Percentiles rank a stretch among this genome's conserved stretches.
Evolutionary conservation across 192 early-diverging fungal species (phyloP).

Genomic region (Phycomyces nitens): DNA sequence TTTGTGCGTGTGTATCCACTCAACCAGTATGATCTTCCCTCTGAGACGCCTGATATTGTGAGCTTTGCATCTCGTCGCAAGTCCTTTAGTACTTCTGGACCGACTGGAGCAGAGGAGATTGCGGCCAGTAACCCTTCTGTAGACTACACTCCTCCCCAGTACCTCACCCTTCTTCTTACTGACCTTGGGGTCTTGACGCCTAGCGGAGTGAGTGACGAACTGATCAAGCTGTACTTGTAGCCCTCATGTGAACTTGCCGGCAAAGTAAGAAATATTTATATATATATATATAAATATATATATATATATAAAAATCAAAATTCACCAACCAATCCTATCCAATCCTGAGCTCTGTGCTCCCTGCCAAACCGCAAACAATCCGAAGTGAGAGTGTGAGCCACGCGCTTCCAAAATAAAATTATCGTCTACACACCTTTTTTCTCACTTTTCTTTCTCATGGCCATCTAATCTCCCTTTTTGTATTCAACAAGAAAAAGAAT

Average conservation of each 20-base stretch:
- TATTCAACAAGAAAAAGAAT: no score
- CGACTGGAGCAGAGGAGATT: slow-evolving; percentile 22
- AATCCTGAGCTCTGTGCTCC: no score
- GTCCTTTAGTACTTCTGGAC: slow-evolving; percentile 14
- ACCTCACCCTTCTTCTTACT: slow-evolving; percentile 86
- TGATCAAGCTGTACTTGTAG: slow-evolving; percentile 79
- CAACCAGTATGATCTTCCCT: slow-evolving; percentile 91
- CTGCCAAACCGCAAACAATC: not conserved
- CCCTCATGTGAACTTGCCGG: not conserved
- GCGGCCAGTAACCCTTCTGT: slow-evolving; percentile 68
- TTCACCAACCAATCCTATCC: not conserved
- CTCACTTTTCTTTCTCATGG: not conserved
- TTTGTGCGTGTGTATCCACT: slow-evolving; percentile 95
- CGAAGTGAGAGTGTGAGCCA: not conserved
- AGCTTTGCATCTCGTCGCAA: slow-evolving; percentile 35
- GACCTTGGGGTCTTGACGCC: slow-evolving; percentile 91
- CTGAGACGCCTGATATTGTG: slow-evolving; percentile 64
- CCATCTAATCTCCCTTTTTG: no score
- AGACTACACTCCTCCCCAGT: slow-evolving; percentile 92
- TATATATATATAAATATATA: no score
- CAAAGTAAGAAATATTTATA: slow-evolving; percentile 1
- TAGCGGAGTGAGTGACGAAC: slow-evolving; percentile 79
- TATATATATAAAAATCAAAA: not conserved
- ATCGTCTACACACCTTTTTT: not conserved
- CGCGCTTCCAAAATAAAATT: not conserved